Base-by-base conservation (phyloP, 1,284 basidiomycete genomes). In the Xerocomus amazonicus region DNA sequence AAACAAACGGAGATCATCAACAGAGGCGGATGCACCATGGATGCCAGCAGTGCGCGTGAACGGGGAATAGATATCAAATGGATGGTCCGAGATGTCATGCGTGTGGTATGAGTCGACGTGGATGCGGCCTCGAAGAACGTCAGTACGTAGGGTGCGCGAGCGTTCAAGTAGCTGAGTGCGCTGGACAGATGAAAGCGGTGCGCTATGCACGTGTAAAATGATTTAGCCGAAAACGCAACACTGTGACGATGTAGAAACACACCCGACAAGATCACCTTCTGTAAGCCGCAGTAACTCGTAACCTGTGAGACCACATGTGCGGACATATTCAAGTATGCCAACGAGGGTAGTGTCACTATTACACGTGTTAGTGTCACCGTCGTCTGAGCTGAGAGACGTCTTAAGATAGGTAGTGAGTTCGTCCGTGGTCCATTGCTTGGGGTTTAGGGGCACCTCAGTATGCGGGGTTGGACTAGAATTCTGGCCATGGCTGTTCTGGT, bases 231-330 rank as follows among this genome's bases (percentile, higher is more conserved):
- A 3, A 27, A 33, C 7, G 16, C 14, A 9, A 39, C 14, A 5
- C 16, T 41, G 27, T 17, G 7, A 44, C 9, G 12, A 27, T 16
- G 28, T 13, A 13, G 16, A 8, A 16, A 59, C 67, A 1, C 35
- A 65, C 67, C 40, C 45, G 7, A 40, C 45, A 32, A 65, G 55
- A 44, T 65, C 60, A 6, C 35, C 43, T 32, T 66, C 53, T 23
- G 66, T 64, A 27, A 65, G 55, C n/a, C 62, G 57, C 37, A 65
- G 45, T 29, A 69, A 43, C 45, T 54, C 56, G 35, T 62, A 59
- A 19, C 63, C 63, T 6, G 64, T 68, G 32, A 69, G 36, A 29
- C 45, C 46, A 10, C 55, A 49, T 47, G 51, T 43, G 41, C 54
- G 63, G 17, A 69, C 52, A 35, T 27, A 57, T 7, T 57, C 31